Base-by-base conservation (phyloP, 805 yeast species). In the Candida insectalens region DNA sequence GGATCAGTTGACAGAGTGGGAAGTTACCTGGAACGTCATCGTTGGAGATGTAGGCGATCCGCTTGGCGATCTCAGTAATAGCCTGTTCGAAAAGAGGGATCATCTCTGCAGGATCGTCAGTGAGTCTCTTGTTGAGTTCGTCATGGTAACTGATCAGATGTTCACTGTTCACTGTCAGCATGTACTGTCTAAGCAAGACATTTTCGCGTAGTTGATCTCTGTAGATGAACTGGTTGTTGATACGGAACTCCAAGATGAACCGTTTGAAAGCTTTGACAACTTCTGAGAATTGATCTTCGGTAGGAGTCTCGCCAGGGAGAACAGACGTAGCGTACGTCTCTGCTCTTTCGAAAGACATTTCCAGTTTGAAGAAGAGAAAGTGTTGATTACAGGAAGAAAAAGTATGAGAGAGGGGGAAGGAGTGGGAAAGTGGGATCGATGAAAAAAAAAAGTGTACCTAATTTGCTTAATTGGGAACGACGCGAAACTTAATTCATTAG, bases 171-270 rank as follows among this genome's bases (percentile, higher is more conserved):
- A 92, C 94, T 3, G 73, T 71, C 33, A 92, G 58, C 27, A 68
- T 71, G 58, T 75, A 88, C 47, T 78, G 74, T 36, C 78, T 78
- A 42, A 84, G 78, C 33, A 89, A 64, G 30, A 94, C 62, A 56
- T 88, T 85, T 49, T 85, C 95, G 45, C 96, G 68, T 36, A 92
- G 65, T 54, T 88, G 95, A 48, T 88, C 96, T 65, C 94, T 69
- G 63, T 89, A 89, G 26, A 87, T 65, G 55, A 83, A 92, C 53
- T 76, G 80, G 37, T 83, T 73, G 50, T 83, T 81, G 40, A 84
- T 69, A 58, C 95, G 72, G 58, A 85, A 92, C 53, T 87, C 95
- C 35, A 85, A 63, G 27, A 92, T 71, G 57, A 92, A 92, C 45
- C 74, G 67, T 44, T 79, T 75, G 65, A 89, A 88, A 3, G 87